phyloP scores from a whole-genome alignment of 2,329 filamentous ascomycete species.

The Phialophora tarda region DNA sequence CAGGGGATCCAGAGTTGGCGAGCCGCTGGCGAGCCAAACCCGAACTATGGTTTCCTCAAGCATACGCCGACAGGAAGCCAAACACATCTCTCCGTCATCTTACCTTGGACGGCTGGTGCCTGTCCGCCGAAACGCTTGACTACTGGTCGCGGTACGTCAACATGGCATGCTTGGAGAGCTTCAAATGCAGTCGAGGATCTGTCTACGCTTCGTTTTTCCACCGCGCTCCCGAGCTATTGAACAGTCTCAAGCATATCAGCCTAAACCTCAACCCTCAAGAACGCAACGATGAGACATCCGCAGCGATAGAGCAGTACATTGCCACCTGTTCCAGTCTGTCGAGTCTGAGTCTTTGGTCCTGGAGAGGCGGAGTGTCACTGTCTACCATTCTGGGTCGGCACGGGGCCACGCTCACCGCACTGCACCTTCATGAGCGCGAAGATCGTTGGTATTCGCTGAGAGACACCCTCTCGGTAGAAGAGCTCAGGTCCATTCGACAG shows the following conservation, averaged over 20 bases:
- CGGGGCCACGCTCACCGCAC: constrained; percentile 24
- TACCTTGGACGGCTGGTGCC: constrained; percentile 31
- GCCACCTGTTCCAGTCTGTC: constrained; percentile 26
- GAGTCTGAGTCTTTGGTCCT: constrained; percentile 37
- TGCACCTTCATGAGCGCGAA: constrained; percentile 37
- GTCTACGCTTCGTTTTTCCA: constrained; percentile 28
- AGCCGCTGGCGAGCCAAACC: background rate
- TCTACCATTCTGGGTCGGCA: constrained; percentile 29
- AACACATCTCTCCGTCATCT: constrained; percentile 29
- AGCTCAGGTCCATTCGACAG: constrained; percentile 25
- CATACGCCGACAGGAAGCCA: constrained; percentile 4
- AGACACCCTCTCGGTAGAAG: constrained; percentile 17
- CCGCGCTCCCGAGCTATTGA: constrained; percentile 21
- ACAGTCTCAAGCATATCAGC: constrained; percentile 30
- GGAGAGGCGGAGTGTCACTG: constrained; percentile 29
- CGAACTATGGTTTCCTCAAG: constrained; percentile 8
- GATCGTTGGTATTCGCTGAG: background rate
- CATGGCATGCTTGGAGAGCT: constrained; percentile 22
- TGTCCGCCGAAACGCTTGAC: constrained; percentile 22
- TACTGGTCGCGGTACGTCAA: constrained; percentile 31
- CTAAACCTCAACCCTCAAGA: constrained; percentile 27
- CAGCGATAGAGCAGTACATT: constrained; percentile 29
- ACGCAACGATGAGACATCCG: background rate
- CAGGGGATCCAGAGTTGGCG: background rate
- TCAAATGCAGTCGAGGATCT: constrained; percentile 31